Base-by-base conservation (phyloP, 2,329 filamentous ascomycete genomes). In the Corynespora cassiicola region DNA sequence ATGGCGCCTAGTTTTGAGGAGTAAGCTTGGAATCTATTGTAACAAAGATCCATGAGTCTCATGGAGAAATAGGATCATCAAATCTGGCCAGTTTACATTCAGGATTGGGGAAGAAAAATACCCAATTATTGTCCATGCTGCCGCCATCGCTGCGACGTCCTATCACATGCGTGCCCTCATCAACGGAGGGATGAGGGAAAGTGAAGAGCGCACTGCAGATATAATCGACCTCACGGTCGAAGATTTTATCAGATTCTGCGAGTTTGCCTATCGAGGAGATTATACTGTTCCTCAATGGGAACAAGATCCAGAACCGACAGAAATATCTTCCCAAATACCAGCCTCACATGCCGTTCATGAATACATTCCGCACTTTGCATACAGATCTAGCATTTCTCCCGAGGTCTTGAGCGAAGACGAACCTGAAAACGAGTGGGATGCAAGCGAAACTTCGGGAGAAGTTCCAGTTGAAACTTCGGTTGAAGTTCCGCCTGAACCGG, bases 41-140 rank as follows among this genome's bases (percentile, higher is more conserved):
- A 31, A 41, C 25, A 22, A 24, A 22, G 14, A 31, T 23, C 29
- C 25, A 26, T 21, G 29, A 37, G 28, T 48, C 37, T 48, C 50
- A 49, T 51, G 39, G 25, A 22, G 7, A 10, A 21, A 31, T 25
- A 58, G 54, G 27, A 29, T 56, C 34, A 48, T 56, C 32, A 45
- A 47, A 47, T 56, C 53, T 25, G 34, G 34, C 11, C 45, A 47
- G 38, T 59, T 56, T 24, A 59, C 54, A 34, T 59, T 60, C 42
- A 48, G 39, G 25, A 25, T 58, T 25, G 54, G 56, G 24, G 9
- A 48, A 12, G 49, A 47, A 17, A 35, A 27, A 28, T 52, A 50
- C 15, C 26, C 48, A 8, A 49, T 60, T 16, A 38, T 50, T 14
- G 48, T 58, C 16, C 54, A 58, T 50, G 36, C 50, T 21, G 48